These are phyloP conservation scores for Mychonastes homosphaera DNA, from an alignment of 139 green algal genomes.

Conservation along the genomic window DNA sequence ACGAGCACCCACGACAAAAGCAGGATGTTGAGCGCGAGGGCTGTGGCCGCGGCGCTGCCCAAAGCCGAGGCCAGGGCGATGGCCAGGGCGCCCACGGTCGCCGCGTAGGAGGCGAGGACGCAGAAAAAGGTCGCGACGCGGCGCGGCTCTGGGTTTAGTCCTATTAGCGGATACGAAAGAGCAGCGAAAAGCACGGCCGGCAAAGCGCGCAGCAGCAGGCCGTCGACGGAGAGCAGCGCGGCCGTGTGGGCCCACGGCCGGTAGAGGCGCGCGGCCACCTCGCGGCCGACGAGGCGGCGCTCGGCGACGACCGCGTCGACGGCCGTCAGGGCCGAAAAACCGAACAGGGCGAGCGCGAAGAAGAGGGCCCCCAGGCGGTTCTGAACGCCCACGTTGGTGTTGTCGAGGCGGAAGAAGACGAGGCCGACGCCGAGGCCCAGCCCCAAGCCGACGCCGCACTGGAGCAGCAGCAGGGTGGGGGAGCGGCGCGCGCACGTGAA, in stretches of 20 bases:
- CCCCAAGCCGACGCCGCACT: constrained; percentile 31
- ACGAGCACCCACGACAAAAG: constrained; percentile 61
- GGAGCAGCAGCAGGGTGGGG: constrained; percentile 42
- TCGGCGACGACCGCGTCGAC: constrained; percentile 52
- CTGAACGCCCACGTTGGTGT: constrained; percentile 31
- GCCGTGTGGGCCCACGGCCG: constrained; percentile 2
- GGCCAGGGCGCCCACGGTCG: constrained; percentile 38
- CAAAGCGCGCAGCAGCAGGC: constrained; percentile 51
- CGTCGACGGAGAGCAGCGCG: constrained; percentile 37
- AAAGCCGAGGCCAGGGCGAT: constrained; percentile 31
- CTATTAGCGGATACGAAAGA: constrained; percentile 53
- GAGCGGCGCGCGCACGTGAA: background rate
- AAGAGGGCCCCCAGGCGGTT: constrained; percentile 61
- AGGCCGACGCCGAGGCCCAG: constrained; percentile 39
- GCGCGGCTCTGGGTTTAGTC: constrained; percentile 22
- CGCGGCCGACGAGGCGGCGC: constrained; percentile 41
- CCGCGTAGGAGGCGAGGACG: constrained; percentile 33
- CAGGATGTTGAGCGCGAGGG: constrained; percentile 60
- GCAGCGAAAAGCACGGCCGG: constrained; percentile 22
- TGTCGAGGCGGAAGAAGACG: constrained; percentile 43
- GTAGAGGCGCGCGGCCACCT: constrained; percentile 23
- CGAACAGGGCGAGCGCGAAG: constrained; percentile 61
- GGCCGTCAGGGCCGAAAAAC: constrained; percentile 54
- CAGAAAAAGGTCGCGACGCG: constrained; percentile 45
- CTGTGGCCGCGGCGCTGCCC: constrained; percentile 7